phyloP scores from a whole-genome alignment of 164 flowering plant genomes.

The Nymphaea colorata region DNA sequence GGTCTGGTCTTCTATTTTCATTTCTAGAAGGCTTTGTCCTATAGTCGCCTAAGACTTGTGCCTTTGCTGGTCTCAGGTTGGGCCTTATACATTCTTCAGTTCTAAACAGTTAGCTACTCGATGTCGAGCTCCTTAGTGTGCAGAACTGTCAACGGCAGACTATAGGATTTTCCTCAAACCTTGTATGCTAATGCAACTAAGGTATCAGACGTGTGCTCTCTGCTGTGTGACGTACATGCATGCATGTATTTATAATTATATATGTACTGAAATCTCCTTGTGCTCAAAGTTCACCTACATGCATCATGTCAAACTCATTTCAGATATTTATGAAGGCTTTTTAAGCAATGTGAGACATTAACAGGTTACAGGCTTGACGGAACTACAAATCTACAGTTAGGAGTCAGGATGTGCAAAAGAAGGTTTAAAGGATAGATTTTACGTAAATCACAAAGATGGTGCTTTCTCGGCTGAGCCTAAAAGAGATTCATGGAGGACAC shows the following conservation, averaged over 20 bases:
- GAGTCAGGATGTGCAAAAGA: background rate
- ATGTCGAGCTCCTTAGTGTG: constrained; percentile 63
- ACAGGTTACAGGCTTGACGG: background rate
- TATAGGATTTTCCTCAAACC: constrained; percentile 84
- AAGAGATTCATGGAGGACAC: background rate
- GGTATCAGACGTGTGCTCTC: too few species aligned
- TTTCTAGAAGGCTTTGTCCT: too few species aligned
- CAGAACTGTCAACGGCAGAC: constrained; percentile 79
- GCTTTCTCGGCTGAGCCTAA: background rate
- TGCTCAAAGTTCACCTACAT: too few species aligned
- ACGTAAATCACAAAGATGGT: too few species aligned
- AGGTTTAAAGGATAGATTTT: background rate
- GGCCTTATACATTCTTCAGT: constrained; percentile 96
- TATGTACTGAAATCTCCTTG: too few species aligned
- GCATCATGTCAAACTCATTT: too few species aligned
- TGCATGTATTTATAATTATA: too few species aligned
- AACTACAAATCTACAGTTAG: background rate
- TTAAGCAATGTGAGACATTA: too few species aligned
- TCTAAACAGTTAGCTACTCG: constrained; percentile 93
- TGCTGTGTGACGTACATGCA: too few species aligned
- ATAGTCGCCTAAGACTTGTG: too few species aligned
- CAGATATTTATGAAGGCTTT: background rate
- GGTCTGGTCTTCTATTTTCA: too few species aligned
- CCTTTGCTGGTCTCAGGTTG: constrained; percentile 45
- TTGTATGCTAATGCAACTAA: constrained; percentile 70